Conservation (phyloP, 805 yeast species). For the Candida loeiensis region DNA sequence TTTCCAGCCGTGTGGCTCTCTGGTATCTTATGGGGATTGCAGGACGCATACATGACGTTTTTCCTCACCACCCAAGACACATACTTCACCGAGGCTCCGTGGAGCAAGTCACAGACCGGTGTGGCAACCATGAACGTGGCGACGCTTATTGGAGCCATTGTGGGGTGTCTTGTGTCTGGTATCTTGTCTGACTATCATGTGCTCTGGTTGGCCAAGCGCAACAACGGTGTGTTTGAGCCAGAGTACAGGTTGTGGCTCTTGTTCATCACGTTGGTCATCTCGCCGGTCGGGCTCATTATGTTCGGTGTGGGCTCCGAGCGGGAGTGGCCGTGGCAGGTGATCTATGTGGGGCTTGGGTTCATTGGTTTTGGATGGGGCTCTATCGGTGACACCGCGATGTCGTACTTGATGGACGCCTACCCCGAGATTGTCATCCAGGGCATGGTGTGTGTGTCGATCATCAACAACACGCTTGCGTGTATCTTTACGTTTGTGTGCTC, state of each 20-base stretch:
- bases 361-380: slow-evolving; percentile 40
- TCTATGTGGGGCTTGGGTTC: slow-evolving; percentile 35
- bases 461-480: slow-evolving; percentile 37
- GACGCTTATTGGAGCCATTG: slow-evolving; percentile 36
- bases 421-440: slow-evolving; percentile 40
- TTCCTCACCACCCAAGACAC: slow-evolving; percentile 39
- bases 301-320: slow-evolving; percentile 39
- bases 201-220: slow-evolving; percentile 36
- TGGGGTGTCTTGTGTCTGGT: slow-evolving; percentile 39
- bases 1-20: slow-evolving; percentile 37
- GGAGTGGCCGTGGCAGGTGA: slow-evolving; percentile 35
- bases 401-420: slow-evolving; percentile 38
- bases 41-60: slow-evolving; percentile 37
- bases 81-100: slow-evolving; percentile 32
- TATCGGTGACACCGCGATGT: slow-evolving; percentile 37
- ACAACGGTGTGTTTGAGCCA: slow-evolving; percentile 36
- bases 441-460: slow-evolving; percentile 38
- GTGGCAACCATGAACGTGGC: slow-evolving; percentile 41
- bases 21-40: slow-evolving; percentile 39
- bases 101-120: slow-evolving; percentile 30
- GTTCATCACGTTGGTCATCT: slow-evolving; percentile 31
- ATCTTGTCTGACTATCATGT: slow-evolving; percentile 31
- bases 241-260: slow-evolving; percentile 36
- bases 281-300: slow-evolving; percentile 33
- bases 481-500: slow-evolving; percentile 38